phyloP scores from a whole-genome alignment of 345 rosid genomes.

The Psidium guajava region DNA sequence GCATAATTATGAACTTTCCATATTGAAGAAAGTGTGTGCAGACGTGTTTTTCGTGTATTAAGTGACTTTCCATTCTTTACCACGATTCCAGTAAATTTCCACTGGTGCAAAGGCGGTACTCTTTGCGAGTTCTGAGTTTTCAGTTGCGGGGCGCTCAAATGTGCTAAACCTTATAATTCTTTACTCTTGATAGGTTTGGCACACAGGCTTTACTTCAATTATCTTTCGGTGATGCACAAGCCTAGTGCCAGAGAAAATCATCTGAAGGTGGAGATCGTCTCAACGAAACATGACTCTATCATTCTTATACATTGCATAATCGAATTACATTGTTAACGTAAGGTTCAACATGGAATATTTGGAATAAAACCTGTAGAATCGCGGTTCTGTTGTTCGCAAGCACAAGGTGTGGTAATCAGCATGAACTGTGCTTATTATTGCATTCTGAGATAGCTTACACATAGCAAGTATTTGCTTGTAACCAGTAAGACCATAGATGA shows the following conservation, averaged over 20 bases:
- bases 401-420: not conserved
- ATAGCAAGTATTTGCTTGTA: not conserved
- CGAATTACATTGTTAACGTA: not conserved
- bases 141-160: not conserved
- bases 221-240: not conserved
- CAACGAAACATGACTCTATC: not conserved
- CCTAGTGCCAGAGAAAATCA: not conserved
- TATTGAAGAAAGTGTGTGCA: not conserved
- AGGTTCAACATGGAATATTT: not conserved
- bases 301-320: not conserved
- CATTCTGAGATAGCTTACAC: not conserved
- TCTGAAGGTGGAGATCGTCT: not conserved
- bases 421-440: not conserved
- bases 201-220: rapidly evolving
- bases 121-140: not conserved
- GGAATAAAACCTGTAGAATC: not conserved
- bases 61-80: not conserved
- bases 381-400: not conserved
- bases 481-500: not conserved
- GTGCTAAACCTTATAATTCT: not conserved
- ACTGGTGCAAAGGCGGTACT: not conserved
- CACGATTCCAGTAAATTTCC: not conserved
- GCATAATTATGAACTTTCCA: not conserved
- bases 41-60: not conserved
- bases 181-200: not conserved